Base-by-base conservation (phyloP, 345 rosid species). In the Melastoma malabathricum region DNA sequence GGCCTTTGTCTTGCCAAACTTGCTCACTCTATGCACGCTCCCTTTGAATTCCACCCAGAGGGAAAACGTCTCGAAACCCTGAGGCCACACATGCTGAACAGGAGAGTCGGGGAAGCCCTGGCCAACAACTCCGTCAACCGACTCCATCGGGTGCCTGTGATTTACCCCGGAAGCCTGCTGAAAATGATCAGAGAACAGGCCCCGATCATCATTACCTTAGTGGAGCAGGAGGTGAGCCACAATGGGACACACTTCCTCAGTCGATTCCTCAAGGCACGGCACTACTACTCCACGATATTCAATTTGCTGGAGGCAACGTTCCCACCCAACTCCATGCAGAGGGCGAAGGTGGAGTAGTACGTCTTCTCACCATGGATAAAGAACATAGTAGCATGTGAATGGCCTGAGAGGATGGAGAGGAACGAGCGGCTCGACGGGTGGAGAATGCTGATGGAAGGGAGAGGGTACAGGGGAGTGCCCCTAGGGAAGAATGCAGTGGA, bases 171-270 rank as follows among this genome's bases (percentile, higher is more conserved):
- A 15, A 65, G 57, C 51, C 47, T 78, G 13, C 43, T 81, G 48
- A 75, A 69, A 15, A 73, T 75, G 75, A 78, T 81, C 39, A 59
- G 84, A 9, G 76, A 75, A 54, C 88, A 81, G 64, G 82, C 89
- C 0, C 84, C 84, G 13, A 82, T 68, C 51, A 72, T 78, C 0
- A 73, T 76, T 2, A 73, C 78, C 17, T 20, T 82, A 16, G 78
- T 73, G 13, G 82, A 82, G 55, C 65, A 78, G 63, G 89, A 82
- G 64, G 82, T 84, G 1, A 78, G 80, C 68, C 89, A 78, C 48
- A 78, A 78, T 8, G 80, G 79, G 10, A 76, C 76, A 5, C 67
- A 75, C 63, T 77, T 81, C 64, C 39, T 81, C 18, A 69, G 83
- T 5, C 60, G 84, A 47, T 75, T 81, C 57, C 80, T 81, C 0